These are phyloP conservation scores for Dendrocalamus latiflorus DNA, from an alignment of 202 grass and related monocot species.

Conservation along the genomic window DNA sequence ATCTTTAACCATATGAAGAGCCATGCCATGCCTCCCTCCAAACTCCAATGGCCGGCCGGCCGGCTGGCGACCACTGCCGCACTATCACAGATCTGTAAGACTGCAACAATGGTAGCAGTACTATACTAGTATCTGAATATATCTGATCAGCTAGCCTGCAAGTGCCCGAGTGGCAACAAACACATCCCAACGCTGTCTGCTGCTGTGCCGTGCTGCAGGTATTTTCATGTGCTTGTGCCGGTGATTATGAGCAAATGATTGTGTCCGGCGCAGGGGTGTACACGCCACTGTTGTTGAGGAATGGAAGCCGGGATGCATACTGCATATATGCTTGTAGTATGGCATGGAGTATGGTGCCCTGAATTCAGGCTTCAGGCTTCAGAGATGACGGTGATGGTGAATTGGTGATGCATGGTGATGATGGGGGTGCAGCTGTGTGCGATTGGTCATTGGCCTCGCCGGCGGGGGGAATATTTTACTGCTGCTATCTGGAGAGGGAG, in stretches of 20 bases:
- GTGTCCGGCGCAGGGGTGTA: constrained; percentile 22
- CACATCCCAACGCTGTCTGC: neutral
- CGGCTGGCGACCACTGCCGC: constrained; percentile 10
- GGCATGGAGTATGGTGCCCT: neutral
- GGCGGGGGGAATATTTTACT: too few species aligned
- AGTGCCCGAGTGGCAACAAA: neutral
- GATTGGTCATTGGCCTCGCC: too few species aligned
- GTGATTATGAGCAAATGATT: constrained; percentile 64
- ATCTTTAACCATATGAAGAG: too few species aligned
- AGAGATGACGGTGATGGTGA: too few species aligned
- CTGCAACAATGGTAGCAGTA: neutral
- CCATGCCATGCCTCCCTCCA: too few species aligned
- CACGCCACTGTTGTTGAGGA: neutral
- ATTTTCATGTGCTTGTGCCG: neutral
- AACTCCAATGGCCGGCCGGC: neutral
- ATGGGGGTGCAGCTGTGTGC: too few species aligned
- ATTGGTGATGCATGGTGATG: too few species aligned
- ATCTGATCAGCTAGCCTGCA: neutral
- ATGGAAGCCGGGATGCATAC: neutral
- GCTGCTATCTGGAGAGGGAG: too few species aligned
- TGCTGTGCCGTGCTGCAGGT: neutral
- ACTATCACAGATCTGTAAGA: neutral
- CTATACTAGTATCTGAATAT: neutral
- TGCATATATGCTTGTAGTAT: neutral
- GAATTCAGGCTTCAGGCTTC: too few species aligned